These are phyloP conservation scores for Tylopilus sp. DNA, from an alignment of 768 basidiomycete genomes.

Conservation along the genomic window DNA sequence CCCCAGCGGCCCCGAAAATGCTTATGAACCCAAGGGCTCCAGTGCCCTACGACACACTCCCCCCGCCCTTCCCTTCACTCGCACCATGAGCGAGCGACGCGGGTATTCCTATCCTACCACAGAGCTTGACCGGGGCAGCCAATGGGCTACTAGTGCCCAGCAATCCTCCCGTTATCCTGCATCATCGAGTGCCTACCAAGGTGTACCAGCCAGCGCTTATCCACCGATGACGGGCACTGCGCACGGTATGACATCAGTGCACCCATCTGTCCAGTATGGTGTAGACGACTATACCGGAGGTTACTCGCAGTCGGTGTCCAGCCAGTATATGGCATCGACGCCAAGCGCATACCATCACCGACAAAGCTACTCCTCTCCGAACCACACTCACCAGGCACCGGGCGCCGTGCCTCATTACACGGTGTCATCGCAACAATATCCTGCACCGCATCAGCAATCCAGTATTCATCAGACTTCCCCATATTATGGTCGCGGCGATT, in stretches of 20 bases:
- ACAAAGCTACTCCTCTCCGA: conserved; percentile 25
- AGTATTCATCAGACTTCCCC: conserved; percentile 25
- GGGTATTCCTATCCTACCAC: conserved; percentile 24
- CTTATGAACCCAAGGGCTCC: conserved; percentile 31
- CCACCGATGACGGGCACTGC: conserved; percentile 10
- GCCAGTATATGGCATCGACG: conserved; percentile 20
- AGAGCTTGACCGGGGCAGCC: conserved; percentile 18
- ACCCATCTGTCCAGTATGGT: conserved; percentile 22
- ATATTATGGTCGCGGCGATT: conserved; percentile 34
- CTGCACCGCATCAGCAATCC: conserved; percentile 22
- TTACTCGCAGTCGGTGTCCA: conserved; percentile 13
- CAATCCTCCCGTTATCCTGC: conserved; percentile 25
- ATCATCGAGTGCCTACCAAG: conserved; percentile 21
- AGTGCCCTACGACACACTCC: conserved; percentile 7
- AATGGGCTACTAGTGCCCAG: conserved; percentile 23
- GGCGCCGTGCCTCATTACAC: conserved; percentile 32
- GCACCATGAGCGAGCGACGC: conserved; percentile 30
- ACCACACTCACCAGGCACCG: conserved; percentile 31
- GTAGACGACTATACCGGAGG: conserved; percentile 18
- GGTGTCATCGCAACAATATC: conserved; percentile 30
- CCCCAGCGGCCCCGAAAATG: conserved; percentile 31
- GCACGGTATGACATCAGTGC: conserved; percentile 21
- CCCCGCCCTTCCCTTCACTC: conserved; percentile 4
- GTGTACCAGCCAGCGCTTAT: conserved; percentile 15
- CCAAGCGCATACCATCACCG: conserved; percentile 24